These are phyloP conservation scores for Myriosclerotinia duriaeana DNA, from an alignment of 2,329 filamentous ascomycete genomes.

Conservation along the genomic window DNA sequence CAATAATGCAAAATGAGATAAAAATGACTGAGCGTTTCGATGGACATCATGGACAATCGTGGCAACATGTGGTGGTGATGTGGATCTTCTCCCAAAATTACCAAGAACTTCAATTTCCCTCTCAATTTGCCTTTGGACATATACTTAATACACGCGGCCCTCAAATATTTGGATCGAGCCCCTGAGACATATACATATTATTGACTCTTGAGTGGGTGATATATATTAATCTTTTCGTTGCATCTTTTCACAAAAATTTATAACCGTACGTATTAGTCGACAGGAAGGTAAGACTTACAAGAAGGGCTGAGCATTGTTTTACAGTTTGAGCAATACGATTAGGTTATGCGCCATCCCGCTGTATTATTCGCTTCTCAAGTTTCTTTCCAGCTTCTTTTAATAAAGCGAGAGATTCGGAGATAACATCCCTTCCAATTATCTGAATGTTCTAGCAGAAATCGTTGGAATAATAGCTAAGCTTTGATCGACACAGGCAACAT, in stretches of 20 bases:
- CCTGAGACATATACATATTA: background rate
- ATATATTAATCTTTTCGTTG: background rate
- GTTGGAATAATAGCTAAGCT: constrained; percentile 8
- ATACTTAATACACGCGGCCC: constrained; percentile 8
- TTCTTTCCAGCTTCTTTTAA: background rate
- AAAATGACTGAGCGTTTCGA: constrained; percentile 7
- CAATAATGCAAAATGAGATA: background rate
- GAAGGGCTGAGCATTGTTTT: too few species aligned
- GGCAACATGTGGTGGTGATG: background rate
- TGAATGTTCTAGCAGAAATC: background rate
- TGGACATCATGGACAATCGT: background rate
- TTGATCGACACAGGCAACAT: constrained; percentile 19
- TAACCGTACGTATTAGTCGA: too few species aligned
- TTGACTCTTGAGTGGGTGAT: background rate
- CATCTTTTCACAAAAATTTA: too few species aligned
- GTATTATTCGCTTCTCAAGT: background rate
- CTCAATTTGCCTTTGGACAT: background rate
- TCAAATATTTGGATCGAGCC: background rate
- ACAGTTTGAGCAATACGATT: too few species aligned
- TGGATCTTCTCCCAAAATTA: constrained; percentile 20
- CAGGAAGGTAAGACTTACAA: too few species aligned
- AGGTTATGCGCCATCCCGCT: too few species aligned
- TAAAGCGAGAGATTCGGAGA: background rate
- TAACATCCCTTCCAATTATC: background rate
- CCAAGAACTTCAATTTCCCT: constrained; percentile 8